These are phyloP conservation scores for Leccinum pachyderme DNA, from an alignment of 1,284 basidiomycete genomes.

Conservation along the genomic window DNA sequence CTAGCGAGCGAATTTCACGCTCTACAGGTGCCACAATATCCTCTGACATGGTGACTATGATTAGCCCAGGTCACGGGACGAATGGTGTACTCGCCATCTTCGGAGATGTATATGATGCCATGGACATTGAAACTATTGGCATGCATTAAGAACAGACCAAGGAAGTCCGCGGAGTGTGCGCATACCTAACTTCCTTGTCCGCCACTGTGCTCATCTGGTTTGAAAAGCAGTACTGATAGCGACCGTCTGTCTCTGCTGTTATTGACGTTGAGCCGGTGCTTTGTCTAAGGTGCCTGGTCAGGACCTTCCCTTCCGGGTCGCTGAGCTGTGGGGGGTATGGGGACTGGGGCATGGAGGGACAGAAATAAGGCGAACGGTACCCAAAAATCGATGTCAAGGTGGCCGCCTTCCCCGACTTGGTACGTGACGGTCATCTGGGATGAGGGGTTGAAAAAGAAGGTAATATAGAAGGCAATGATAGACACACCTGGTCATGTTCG, in stretches of 20 bases:
- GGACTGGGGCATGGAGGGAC: not conserved
- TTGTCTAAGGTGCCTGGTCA: conserved; percentile 82
- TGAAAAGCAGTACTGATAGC: conserved; percentile 96
- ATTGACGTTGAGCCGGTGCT: conserved; percentile 90
- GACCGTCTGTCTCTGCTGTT: conserved; percentile 83
- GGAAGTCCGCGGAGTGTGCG: conserved; percentile 3
- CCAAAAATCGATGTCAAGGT: conserved; percentile 96
- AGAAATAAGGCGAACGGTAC: conserved; percentile 41
- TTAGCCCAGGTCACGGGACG: conserved; percentile 19
- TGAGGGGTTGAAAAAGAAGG: conserved; percentile 4
- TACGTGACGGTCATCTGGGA: conserved; percentile 97
- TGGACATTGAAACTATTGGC: conserved; percentile 92
- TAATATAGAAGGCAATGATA: not conserved
- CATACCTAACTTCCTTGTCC: conserved; percentile 91
- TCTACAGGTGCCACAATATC: conserved; percentile 93
- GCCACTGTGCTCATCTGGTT: conserved; percentile 96
- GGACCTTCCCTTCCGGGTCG: conserved; percentile 66
- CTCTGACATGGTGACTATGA: conserved; percentile 25
- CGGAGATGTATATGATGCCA: conserved; percentile 90
- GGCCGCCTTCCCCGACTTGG: conserved; percentile 95
- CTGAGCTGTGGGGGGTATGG: conserved; percentile 53
- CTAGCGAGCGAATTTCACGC: conserved; percentile 89
- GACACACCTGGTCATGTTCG: conserved; percentile 82
- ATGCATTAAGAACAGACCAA: not conserved
- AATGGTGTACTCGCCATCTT: conserved; percentile 60